Conservation (phyloP, 1,284 basidiomycete species). For the Moesziomyces sp. region DNA sequence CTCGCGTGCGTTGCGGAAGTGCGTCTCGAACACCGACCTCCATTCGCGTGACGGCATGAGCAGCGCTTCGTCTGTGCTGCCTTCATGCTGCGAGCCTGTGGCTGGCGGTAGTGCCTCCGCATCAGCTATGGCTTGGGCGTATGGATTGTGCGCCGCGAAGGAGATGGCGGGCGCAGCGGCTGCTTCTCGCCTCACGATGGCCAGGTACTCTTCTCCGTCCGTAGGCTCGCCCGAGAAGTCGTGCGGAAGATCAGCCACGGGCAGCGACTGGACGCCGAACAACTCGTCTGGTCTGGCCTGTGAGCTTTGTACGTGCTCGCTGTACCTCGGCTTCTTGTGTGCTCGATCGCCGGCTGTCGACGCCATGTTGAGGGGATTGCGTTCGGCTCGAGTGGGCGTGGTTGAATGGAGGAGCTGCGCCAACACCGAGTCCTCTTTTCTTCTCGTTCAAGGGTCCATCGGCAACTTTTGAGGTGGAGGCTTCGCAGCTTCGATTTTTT, state of each 20-base stretch:
- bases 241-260: constrained; percentile 50
- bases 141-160: constrained; percentile 45
- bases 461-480: constrained; percentile 2
- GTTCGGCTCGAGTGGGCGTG: background rate
- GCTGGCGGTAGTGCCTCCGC: background rate
- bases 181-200: constrained; percentile 57
- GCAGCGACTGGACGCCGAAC: constrained; percentile 54
- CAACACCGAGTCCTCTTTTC: background rate
- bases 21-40: constrained; percentile 21
- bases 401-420: background rate
- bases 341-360: background rate
- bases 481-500: constrained; percentile 1
- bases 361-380: background rate
- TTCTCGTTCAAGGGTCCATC: constrained; percentile 7
- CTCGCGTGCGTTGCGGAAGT: constrained; percentile 42
- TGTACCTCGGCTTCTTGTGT: constrained; percentile 23
- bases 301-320: background rate
- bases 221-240: constrained; percentile 57
- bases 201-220: constrained; percentile 61
- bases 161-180: constrained; percentile 34
- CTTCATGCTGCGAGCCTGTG: background rate
- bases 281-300: constrained; percentile 19
- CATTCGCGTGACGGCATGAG: constrained; percentile 43
- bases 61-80: constrained; percentile 2
- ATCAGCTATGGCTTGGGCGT: constrained; percentile 10